Evolutionary conservation across 176 grass and related monocot species (phyloP), one percentile per base, ranked within the genome.

Genomic region (Ananas comosus): DNA sequence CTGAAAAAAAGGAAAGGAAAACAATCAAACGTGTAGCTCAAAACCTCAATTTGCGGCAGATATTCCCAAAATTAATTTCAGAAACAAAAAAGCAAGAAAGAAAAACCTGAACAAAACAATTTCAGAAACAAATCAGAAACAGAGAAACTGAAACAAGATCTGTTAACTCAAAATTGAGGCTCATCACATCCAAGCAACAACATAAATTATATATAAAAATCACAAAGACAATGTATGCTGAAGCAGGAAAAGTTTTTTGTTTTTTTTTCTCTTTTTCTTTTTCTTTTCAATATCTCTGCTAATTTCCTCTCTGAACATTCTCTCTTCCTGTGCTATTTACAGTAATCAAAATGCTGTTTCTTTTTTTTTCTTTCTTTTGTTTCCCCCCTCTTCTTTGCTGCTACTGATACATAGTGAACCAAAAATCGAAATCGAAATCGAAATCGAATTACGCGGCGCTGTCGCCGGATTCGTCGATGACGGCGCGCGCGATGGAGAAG

Each of bases 391-490:
- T 64, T 47, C 13, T 14, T 10, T 51, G 14, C 12, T 23, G 48
- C 48, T 25, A 51, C 18, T 70, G 9, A 10, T 51, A 70, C 11
- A 9, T 49, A 21, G 12, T 28, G 49, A 70, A 80, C 66, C 69
- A 89, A 87, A 85, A 89, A 65, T 73, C 77, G 71, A 22, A 66
- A 68, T 29, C 28, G 72, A 64, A 48, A 18, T 52, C 49, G n/a
- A 52, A 63, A 73, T 27, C 29, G 29, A 6, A 67, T 67, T 83
- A 92, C 12, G 80, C 11, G 0, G 80, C 81, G 74, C 78, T 93
- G 78, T 99, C 89, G 11, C 70, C 74, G 0, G 89, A 80, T 64
- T 93, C 94, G 71, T 91, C 89, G 42, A 99, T 91, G 4, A 85
- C 77, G 0, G 81, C 83, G 9, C 69, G 81, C 14, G 79, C 81